Evolutionary conservation across 306 rosid genomes (phyloP).

Genomic region (Senna siamea): DNA sequence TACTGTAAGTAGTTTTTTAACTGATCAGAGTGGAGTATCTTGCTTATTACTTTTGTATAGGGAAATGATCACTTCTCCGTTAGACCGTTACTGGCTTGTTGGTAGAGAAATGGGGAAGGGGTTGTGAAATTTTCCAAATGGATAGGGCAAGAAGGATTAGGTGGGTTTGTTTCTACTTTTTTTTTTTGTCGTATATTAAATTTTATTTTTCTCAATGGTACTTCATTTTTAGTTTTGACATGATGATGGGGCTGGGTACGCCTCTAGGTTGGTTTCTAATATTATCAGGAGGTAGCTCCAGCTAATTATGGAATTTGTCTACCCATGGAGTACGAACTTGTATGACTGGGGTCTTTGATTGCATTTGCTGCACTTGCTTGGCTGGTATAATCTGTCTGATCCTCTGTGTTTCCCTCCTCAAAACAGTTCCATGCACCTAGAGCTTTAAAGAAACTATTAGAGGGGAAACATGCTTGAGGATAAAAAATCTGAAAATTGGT

Average conservation of each 20-base stretch:
- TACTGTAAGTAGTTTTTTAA: not conserved
- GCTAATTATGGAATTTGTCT: not conserved
- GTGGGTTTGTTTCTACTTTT: not conserved
- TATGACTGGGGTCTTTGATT: not conserved
- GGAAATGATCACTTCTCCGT: not conserved
- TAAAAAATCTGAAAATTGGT: not conserved
- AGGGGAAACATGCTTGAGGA: not conserved
- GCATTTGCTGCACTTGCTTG: not conserved
- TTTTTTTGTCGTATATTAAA: not conserved
- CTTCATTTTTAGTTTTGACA: not conserved
- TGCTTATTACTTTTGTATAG: not conserved
- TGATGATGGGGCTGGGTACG: constrained; percentile 1
- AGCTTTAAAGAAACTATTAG: not conserved
- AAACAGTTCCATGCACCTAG: not conserved
- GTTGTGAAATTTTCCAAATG: not conserved
- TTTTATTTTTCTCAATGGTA: not conserved
- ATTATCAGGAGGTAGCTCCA: not conserved
- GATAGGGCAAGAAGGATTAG: not conserved
- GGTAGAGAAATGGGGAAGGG: not conserved
- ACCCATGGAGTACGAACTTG: not conserved
- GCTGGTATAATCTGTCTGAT: not conserved
- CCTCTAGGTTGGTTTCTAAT: not conserved
- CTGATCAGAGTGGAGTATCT: not conserved
- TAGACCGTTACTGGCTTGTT: not conserved
- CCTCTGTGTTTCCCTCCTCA: not conserved